These are phyloP conservation scores for Taphrina flavorubra DNA, from an alignment of 1,139 yeast genomes.

Conservation along the genomic window DNA sequence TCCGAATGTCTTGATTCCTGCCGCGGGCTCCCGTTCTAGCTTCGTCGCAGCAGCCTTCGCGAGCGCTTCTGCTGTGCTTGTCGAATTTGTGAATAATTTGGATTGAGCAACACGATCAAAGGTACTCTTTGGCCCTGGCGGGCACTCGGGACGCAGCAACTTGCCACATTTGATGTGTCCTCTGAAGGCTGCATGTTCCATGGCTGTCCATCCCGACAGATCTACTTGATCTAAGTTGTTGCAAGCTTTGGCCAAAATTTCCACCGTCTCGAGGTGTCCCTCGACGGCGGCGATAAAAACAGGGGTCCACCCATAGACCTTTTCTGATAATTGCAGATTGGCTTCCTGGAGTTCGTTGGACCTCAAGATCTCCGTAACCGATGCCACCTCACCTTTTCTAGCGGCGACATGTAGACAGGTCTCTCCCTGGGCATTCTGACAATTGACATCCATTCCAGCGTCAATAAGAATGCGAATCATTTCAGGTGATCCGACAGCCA, in stretches of 20 bases:
- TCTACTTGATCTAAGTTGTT: conserved; percentile 67
- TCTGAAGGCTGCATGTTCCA: conserved; percentile 92
- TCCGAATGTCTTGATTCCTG: conserved; percentile 75
- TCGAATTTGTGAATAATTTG: conserved; percentile 17
- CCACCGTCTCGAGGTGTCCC: conserved; percentile 67
- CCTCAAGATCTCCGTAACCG: conserved; percentile 63
- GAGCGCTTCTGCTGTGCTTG: conserved; percentile 23
- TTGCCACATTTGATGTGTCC: conserved; percentile 81
- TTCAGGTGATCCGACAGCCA: conserved; percentile 57
- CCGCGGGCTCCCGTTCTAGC: conserved; percentile 29
- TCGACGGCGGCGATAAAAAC: conserved; percentile 89
- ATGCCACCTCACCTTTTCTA: conserved; percentile 62
- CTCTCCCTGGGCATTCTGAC: conserved; percentile 69
- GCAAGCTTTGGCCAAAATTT: conserved; percentile 60
- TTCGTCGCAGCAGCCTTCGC: conserved; percentile 20
- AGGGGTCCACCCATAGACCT: conserved; percentile 93
- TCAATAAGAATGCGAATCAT: conserved; percentile 63
- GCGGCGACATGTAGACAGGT: conserved; percentile 83
- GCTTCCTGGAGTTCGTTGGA: conserved; percentile 60
- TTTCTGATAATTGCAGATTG: conserved; percentile 75
- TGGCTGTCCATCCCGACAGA: conserved; percentile 93
- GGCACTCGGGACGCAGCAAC: conserved; percentile 57
- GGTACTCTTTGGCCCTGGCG: conserved; percentile 37
- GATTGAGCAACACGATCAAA: conserved; percentile 18
- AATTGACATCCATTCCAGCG: conserved; percentile 69